Evolutionary conservation across 2,329 filamentous ascomycete species (phyloP).

Genomic region (Septoria linicola): DNA sequence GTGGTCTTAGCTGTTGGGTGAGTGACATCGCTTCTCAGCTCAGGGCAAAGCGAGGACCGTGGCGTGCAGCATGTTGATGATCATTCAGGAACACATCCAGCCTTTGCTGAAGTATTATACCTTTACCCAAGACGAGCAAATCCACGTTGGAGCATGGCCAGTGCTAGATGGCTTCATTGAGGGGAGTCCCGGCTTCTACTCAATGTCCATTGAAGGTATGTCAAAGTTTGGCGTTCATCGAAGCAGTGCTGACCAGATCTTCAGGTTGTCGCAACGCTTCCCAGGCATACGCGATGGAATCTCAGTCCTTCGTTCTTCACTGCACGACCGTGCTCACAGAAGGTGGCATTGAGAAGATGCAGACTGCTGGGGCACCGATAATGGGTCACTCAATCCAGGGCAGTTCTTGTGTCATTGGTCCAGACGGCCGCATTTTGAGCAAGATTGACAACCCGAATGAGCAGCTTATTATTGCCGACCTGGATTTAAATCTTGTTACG

Average conservation of each 20-base stretch:
- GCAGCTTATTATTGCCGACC: conserved; percentile 51
- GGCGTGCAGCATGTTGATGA: too few relatives aligned
- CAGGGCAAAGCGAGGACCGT: too few relatives aligned
- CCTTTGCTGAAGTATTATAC: conserved; percentile 46
- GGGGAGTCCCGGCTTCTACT: conserved; percentile 37
- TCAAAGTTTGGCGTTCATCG: neutral
- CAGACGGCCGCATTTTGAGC: conserved; percentile 51
- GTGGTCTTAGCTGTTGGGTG: conserved; percentile 41
- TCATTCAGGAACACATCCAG: conserved; percentile 40
- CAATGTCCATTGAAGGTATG: conserved; percentile 41
- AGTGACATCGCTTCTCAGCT: too few relatives aligned
- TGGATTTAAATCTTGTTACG: conserved; percentile 49
- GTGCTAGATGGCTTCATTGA: conserved; percentile 36
- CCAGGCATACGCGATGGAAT: conserved; percentile 58
- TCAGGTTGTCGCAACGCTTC: conserved; percentile 47
- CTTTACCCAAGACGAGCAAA: conserved; percentile 40
- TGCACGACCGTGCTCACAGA: conserved; percentile 50
- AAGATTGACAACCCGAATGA: conserved; percentile 45
- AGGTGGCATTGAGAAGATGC: conserved; percentile 46
- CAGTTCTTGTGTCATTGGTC: conserved; percentile 53
- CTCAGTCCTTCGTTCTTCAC: conserved; percentile 56
- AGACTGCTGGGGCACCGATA: conserved; percentile 43
- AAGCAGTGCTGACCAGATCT: conserved; percentile 10
- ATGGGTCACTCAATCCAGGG: conserved; percentile 48
- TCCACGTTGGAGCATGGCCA: conserved; percentile 46